Base-by-base conservation (phyloP, 164 flowering plant species). In the Cinnamomum micranthum region DNA sequence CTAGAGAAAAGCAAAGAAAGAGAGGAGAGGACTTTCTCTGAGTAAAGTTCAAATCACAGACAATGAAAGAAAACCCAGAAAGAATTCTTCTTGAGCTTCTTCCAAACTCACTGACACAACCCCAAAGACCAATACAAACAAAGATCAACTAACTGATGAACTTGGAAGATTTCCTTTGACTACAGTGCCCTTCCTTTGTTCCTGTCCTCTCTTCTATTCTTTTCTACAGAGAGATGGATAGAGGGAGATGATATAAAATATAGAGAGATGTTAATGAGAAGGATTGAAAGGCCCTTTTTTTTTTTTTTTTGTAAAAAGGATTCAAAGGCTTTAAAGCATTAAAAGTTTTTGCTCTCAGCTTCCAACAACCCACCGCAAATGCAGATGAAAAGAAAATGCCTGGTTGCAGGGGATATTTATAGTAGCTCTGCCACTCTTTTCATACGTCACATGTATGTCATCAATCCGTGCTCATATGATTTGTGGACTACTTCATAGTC, bases 331-430 rank as follows among this genome's bases (percentile, higher is more conserved):
- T 19, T 14, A 59, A 27, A 19, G 65, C 65, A 58, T 58, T 71
- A 66, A 71, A 71, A 71, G 74, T 27, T 71, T 17, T 20, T 55
- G 20, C 60, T 15, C n/a, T 15, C n/a, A 55, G 20, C 19, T n/a
- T 71, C 7, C 65, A 58, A 71, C 66, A 58, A 59, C 74, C 74
- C 74, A 59, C 74, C 66, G 74, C 3, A 58, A 71, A 58, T 15
- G 27, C 65, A 58, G 65, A 71, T 14, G 19, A 6, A 50, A 22
- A 20, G 11, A 41, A 31, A 31, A 31, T 31, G 35, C 1, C 2
- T 41, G 10, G 47, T 41, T 41, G 47, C 47, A 41, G 47, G 47
- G 47, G 47, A 7, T 41, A 41, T 41, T 41, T 41, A 41, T 41
- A 41, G 2, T 9, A 6, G 47, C 47, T 41, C 11, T 41, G 9